phyloP scores from a whole-genome alignment of 345 rosid genomes.

The Citrus hindsii region DNA sequence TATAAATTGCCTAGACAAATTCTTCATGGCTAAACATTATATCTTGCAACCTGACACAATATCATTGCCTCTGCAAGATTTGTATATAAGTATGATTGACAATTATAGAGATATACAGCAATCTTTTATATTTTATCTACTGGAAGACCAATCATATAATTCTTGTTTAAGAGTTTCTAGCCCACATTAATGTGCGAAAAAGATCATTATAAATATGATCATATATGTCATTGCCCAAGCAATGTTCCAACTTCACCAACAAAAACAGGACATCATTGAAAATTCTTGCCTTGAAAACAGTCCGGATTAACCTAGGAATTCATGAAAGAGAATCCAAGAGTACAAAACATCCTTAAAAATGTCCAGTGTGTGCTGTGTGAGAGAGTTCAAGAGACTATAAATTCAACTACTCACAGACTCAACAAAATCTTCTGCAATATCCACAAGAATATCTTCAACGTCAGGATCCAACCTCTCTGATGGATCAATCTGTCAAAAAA shows the following conservation, averaged over 20 bases:
- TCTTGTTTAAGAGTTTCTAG: not conserved
- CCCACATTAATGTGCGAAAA: not conserved
- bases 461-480: constrained; percentile 87
- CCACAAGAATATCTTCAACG: constrained; percentile 90
- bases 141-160: not conserved
- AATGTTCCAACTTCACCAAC: not conserved
- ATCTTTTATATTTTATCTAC: not conserved
- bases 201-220: not conserved
- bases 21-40: not conserved
- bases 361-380: not conserved
- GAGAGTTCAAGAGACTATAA: not conserved
- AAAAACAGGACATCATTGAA: not conserved
- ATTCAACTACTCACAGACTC: constrained; percentile 67
- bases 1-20: not conserved
- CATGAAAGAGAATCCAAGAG: not conserved
- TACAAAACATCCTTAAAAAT: not conserved
- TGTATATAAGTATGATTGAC: not conserved
- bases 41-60: not conserved
- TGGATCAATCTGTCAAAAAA: constrained; percentile 70
- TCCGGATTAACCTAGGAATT: not conserved
- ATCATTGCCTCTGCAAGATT: not conserved
- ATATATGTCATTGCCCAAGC: not conserved
- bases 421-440: constrained; percentile 93
- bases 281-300: no score
- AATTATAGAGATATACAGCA: not conserved